These are phyloP conservation scores for Drosera capensis DNA, from an alignment of 148 eudicot genomes.

Conservation along the genomic window DNA sequence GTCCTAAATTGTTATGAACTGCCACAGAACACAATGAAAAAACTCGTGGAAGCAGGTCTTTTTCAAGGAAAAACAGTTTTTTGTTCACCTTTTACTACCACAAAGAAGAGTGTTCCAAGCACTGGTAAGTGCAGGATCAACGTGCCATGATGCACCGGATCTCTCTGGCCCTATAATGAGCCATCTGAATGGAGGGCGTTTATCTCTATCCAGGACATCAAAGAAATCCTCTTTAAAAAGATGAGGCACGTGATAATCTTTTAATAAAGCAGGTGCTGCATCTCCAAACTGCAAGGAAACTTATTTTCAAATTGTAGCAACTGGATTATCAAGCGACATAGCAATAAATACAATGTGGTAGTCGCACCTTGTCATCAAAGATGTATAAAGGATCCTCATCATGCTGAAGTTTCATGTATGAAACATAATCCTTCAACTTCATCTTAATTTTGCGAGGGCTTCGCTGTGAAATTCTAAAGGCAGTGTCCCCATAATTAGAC, in stretches of 20 bases:
- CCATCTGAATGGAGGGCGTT: constrained; percentile 87
- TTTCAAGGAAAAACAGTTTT: background rate
- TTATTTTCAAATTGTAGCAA: constrained; percentile 8
- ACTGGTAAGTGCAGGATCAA: constrained; percentile 98
- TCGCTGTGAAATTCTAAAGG: constrained; percentile 72
- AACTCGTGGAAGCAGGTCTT: background rate
- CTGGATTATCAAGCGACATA: too few species aligned
- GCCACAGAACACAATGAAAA: background rate
- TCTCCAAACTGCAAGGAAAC: constrained; percentile 67
- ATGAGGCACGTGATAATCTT: constrained; percentile 83
- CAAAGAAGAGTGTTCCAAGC: constrained; percentile 89
- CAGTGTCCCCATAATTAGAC: constrained; percentile 52
- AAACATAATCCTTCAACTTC: constrained; percentile 56
- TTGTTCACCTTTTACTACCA: constrained; percentile 75
- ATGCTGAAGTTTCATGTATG: constrained; percentile 69
- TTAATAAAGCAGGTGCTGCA: constrained; percentile 59
- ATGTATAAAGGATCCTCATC: constrained; percentile 98
- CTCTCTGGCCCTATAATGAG: constrained; percentile 95
- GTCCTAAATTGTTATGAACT: background rate
- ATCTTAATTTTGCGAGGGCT: constrained; percentile 49
- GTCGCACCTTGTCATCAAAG: constrained; percentile 74
- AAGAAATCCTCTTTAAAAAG: constrained; percentile 81
- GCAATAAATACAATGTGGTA: constrained; percentile 1
- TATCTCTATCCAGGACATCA: constrained; percentile 59
- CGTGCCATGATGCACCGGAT: constrained; percentile 99